Conservation (phyloP, 805 yeast genomes). For the Teunomyces atbi region DNA sequence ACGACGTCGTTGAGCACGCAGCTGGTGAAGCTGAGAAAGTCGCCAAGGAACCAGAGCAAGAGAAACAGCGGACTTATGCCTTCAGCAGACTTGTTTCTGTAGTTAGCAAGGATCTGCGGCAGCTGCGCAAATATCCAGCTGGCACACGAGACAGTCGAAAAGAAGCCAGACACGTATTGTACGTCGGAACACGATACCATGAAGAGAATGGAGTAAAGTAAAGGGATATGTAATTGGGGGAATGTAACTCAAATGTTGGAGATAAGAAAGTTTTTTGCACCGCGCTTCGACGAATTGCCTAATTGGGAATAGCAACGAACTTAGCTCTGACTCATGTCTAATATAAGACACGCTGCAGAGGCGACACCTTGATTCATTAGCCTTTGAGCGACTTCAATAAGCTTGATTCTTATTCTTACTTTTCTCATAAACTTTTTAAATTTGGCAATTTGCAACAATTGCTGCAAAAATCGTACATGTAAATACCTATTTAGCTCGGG, state of each 20-base stretch:
- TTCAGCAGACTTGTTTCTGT: slow-evolving; percentile 57
- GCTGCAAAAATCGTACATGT: not conserved
- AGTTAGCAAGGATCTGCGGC: slow-evolving; percentile 66
- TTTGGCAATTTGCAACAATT: not conserved
- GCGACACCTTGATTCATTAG: too few species aligned
- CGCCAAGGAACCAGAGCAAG: slow-evolving; percentile 62
- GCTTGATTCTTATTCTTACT: not conserved
- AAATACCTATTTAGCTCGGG: not conserved
- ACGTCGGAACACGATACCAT: slow-evolving; percentile 6
- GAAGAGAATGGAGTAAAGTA: too few species aligned
- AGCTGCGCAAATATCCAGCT: slow-evolving; percentile 75
- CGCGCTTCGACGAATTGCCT: slow-evolving; percentile 3
- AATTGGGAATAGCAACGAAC: not conserved
- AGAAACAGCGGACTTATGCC: slow-evolving; percentile 65
- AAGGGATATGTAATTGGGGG: not conserved
- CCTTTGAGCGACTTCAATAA: not conserved
- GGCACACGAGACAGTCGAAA: slow-evolving; percentile 37
- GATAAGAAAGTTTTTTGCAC: slow-evolving; percentile 2
- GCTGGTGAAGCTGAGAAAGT: slow-evolving; percentile 36
- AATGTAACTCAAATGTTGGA: not conserved
- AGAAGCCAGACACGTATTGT: slow-evolving; percentile 13
- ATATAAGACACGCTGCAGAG: too few species aligned
- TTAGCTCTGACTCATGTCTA: not conserved
- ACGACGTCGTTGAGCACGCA: slow-evolving; percentile 39
- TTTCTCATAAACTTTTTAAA: not conserved